Conservation (phyloP, 257 asterid genomes). For the Nicotiana otophora region DNA sequence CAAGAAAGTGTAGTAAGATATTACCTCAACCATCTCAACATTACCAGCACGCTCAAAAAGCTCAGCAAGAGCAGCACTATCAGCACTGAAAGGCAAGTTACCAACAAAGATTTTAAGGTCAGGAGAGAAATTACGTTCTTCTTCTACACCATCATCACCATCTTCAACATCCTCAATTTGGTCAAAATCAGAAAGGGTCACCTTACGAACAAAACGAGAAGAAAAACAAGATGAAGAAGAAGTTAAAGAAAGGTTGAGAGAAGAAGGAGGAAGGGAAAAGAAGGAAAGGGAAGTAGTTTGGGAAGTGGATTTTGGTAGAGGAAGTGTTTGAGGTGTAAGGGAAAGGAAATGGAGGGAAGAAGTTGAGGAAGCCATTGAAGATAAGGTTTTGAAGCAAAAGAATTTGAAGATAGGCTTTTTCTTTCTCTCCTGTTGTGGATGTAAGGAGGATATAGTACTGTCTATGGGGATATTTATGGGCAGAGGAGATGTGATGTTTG, state of each 20-base stretch:
- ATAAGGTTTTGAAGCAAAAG: slow-evolving; percentile 7
- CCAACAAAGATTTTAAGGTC: slow-evolving; percentile 78
- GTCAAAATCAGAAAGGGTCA: slow-evolving; percentile 48
- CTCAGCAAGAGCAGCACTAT: slow-evolving; percentile 74
- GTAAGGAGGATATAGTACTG: background rate
- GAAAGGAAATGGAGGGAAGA: slow-evolving; percentile 44
- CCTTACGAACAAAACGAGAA: slow-evolving; percentile 35
- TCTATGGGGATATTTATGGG: background rate
- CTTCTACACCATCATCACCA: slow-evolving; percentile 25
- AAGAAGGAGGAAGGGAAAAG: slow-evolving; percentile 27
- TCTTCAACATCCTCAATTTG: slow-evolving; percentile 15
- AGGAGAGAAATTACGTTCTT: slow-evolving; percentile 42
- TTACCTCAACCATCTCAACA: slow-evolving; percentile 95
- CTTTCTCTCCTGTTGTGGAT: background rate
- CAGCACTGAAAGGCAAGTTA: slow-evolving; percentile 71
- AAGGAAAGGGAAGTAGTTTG: slow-evolving; percentile 19
- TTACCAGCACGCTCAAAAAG: slow-evolving; percentile 74
- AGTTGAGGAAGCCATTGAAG: slow-evolving; percentile 57
- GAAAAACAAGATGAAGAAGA: slow-evolving; percentile 17
- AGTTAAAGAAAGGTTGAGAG: slow-evolving; percentile 41
- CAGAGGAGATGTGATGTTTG: background rate
- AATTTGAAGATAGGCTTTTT: background rate
- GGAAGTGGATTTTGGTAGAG: slow-evolving; percentile 17
- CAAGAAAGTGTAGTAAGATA: background rate
- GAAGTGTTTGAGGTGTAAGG: slow-evolving; percentile 53